Evolutionary conservation across 139 green algal genomes (phyloP).

Genomic region (Deuterostichococcus epilithicus): DNA sequence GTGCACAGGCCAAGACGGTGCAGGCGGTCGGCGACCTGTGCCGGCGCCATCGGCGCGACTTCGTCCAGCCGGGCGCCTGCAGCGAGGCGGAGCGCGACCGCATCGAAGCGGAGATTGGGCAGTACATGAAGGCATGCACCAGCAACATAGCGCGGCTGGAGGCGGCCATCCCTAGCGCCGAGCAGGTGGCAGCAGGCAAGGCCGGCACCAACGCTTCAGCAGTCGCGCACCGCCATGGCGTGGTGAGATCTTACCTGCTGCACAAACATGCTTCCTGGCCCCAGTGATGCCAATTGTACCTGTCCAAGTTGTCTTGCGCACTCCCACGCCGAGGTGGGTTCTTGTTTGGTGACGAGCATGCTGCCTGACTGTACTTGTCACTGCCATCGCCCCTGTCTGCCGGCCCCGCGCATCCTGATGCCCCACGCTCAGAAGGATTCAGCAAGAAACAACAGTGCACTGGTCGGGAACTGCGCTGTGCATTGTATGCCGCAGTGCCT

Average conservation of each 20-base stretch:
- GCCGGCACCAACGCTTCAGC: constrained; percentile 39
- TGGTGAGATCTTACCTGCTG: constrained; percentile 37
- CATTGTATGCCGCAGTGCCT: constrained; percentile 52
- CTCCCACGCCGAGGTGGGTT: too few species aligned
- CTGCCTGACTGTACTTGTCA: too few species aligned
- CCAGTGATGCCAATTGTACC: too few species aligned
- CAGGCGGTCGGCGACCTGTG: constrained; percentile 30
- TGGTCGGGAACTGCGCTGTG: not conserved
- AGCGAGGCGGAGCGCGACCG: constrained; percentile 40
- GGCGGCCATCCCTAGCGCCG: constrained; percentile 3
- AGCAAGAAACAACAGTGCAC: too few species aligned
- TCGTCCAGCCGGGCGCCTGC: constrained; percentile 32
- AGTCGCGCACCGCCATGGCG: constrained; percentile 70
- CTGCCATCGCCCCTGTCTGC: too few species aligned
- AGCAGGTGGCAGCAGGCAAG: constrained; percentile 9
- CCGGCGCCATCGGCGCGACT: constrained; percentile 37
- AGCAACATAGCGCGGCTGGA: constrained; percentile 51
- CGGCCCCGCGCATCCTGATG: too few species aligned
- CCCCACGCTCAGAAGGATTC: too few species aligned
- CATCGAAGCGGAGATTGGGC: constrained; percentile 52
- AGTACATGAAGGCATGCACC: constrained; percentile 32
- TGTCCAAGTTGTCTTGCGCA: too few species aligned
- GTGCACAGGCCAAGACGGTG: constrained; percentile 39
- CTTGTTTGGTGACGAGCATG: too few species aligned
- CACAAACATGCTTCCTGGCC: too few species aligned